phyloP scores from a whole-genome alignment of 2,329 filamentous ascomycete genomes.

The Aspergillus unguis region DNA sequence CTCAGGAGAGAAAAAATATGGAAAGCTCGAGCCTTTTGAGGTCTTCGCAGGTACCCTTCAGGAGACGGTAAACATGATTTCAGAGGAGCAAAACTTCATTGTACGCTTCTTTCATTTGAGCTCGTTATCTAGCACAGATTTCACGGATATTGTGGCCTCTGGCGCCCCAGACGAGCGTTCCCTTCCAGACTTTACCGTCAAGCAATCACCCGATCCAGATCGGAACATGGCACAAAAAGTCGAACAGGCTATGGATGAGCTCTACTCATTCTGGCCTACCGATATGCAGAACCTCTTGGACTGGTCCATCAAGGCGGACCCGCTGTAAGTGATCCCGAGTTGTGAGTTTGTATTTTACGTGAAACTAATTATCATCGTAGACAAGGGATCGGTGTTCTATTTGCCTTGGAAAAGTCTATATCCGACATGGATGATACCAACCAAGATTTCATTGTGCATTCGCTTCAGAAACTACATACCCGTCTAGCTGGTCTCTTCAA shows the following conservation, averaged over 20 bases:
- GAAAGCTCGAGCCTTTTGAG: conserved; percentile 71
- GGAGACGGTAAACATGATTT: conserved; percentile 76
- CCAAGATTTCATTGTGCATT: conserved; percentile 81
- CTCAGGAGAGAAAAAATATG: conserved; percentile 55
- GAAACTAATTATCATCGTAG: conserved; percentile 43
- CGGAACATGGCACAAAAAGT: conserved; percentile 80
- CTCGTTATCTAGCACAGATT: conserved; percentile 77
- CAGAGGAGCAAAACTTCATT: conserved; percentile 94
- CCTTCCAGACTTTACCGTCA: conserved; percentile 68
- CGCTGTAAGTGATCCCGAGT: conserved; percentile 60
- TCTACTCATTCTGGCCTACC: conserved; percentile 76
- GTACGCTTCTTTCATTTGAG: conserved; percentile 95
- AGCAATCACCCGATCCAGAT: conserved; percentile 82
- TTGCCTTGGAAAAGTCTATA: conserved; percentile 74
- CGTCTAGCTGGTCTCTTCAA: conserved; percentile 72
- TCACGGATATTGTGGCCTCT: conserved; percentile 71
- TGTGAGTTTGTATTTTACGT: conserved; percentile 5
- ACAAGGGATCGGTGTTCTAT: conserved; percentile 85
- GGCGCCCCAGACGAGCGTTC: conserved; percentile 64
- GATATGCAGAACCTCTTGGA: conserved; percentile 78
- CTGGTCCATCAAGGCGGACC: conserved; percentile 77
- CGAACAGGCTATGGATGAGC: conserved; percentile 80
- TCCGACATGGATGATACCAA: conserved; percentile 80
- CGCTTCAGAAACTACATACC: conserved; percentile 75
- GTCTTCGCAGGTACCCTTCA: conserved; percentile 76